Percentiles rank a stretch among this genome's conserved stretches.
phyloP scores from a whole-genome alignment of 1,284 basidiomycete genomes.

The Cerioporus squamosus region DNA sequence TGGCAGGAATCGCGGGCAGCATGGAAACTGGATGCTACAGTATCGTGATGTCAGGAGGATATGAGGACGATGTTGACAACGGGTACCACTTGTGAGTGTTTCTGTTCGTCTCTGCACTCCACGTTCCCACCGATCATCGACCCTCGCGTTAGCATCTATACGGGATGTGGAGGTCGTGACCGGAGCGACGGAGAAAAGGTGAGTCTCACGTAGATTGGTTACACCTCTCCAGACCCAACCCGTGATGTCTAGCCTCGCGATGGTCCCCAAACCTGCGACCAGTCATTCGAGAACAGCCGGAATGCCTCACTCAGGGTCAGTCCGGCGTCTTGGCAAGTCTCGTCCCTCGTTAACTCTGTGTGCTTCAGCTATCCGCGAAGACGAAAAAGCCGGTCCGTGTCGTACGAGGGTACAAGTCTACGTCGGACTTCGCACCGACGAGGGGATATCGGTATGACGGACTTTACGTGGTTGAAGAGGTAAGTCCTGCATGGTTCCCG shows the following conservation, averaged over 20 bases:
- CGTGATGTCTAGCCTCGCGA: conserved; percentile 17
- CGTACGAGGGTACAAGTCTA: conserved; percentile 37
- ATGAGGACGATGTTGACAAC: conserved; percentile 44
- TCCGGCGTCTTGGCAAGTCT: neutral
- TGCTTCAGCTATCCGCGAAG: conserved; percentile 33
- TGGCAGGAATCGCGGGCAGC: conserved; percentile 28
- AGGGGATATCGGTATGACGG: conserved; percentile 52
- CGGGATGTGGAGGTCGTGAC: conserved; percentile 37
- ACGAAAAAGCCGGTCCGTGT: conserved; percentile 45
- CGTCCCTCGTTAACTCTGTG: neutral
- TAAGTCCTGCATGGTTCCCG: conserved; percentile 1
- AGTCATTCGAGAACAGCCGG: conserved; percentile 35
- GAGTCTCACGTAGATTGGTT: neutral
- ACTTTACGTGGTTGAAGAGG: conserved; percentile 43
- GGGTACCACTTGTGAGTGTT: conserved; percentile 43
- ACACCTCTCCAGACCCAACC: neutral
- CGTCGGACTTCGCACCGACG: conserved; percentile 36
- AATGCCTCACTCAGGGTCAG: conserved; percentile 41
- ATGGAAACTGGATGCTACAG: conserved; percentile 41
- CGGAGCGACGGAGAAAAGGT: conserved; percentile 21
- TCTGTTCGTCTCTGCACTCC: neutral
- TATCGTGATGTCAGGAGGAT: conserved; percentile 45
- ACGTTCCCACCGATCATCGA: neutral
- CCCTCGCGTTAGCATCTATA: conserved; percentile 40
- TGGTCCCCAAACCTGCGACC: conserved; percentile 38